Conservation (phyloP, 352 stramenopile genomes). For the Phytophthora quininea region DNA sequence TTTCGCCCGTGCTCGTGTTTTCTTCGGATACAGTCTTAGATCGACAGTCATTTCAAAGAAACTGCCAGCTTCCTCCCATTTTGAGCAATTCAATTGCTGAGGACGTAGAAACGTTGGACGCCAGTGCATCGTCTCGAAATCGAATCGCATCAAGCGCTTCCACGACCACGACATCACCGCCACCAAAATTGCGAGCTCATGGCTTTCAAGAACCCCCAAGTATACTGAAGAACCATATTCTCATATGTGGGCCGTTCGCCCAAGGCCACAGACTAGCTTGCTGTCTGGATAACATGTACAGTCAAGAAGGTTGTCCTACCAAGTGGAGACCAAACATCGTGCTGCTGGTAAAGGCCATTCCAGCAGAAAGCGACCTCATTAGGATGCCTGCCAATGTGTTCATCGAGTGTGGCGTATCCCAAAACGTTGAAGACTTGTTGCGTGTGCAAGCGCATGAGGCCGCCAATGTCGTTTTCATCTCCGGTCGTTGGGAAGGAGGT, state of each 20-base stretch:
- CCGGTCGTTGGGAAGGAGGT: conserved; percentile 48
- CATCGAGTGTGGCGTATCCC: conserved; percentile 46
- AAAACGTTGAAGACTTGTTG: conserved; percentile 62
- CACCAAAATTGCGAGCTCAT: not conserved
- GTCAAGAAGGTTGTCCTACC: conserved; percentile 16
- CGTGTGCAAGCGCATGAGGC: conserved; percentile 51
- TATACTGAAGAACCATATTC: conserved; percentile 29
- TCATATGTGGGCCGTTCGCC: conserved; percentile 52
- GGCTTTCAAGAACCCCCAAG: too few relatives aligned
- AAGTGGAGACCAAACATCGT: conserved; percentile 29
- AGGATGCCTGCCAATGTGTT: conserved; percentile 48
- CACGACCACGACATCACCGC: conserved; percentile 20
- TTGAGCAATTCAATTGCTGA: conserved; percentile 4
- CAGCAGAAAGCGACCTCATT: conserved; percentile 37
- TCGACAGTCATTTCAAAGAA: conserved; percentile 44
- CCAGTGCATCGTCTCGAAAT: too few relatives aligned
- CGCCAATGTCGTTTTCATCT: conserved; percentile 54
- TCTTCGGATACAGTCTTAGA: conserved; percentile 59
- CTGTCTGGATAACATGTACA: conserved; percentile 51
- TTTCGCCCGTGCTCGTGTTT: conserved; percentile 47
- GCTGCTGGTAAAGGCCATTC: conserved; percentile 50
- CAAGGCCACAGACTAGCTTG: conserved; percentile 46
- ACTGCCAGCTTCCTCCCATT: conserved; percentile 26
- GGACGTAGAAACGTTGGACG: conserved; percentile 10
- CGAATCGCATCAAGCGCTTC: not conserved